phyloP scores from a whole-genome alignment of 1,284 basidiomycete genomes.

The Irpex sp. region DNA sequence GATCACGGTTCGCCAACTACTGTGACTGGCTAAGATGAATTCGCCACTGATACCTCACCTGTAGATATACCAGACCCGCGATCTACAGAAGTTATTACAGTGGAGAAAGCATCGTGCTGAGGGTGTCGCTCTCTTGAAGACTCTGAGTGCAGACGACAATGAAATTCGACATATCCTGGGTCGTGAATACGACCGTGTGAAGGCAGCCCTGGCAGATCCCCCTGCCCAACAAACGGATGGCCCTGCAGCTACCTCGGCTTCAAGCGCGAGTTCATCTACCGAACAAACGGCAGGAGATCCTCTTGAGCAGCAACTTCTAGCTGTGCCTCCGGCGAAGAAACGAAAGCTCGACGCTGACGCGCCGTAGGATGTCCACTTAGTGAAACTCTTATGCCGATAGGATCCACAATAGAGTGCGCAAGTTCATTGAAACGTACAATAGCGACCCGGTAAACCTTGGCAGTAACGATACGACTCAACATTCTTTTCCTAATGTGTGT shows the following conservation, averaged over 20 bases:
- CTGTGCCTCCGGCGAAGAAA: background rate
- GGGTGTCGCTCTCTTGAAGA: background rate
- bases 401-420: background rate
- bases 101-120: background rate
- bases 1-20: no score
- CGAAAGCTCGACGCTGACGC: background rate
- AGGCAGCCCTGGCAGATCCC: background rate
- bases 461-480: no score
- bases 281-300: no score
- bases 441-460: no score
- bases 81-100: background rate
- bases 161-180: background rate
- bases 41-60: background rate
- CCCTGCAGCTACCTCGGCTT: background rate
- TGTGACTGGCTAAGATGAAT: no score
- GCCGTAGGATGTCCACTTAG: background rate
- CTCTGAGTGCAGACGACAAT: slow-evolving; percentile 1
- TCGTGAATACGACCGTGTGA: background rate
- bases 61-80: background rate
- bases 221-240: background rate
- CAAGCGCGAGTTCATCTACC: background rate
- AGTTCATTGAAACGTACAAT: no score
- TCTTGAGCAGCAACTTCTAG: no score
- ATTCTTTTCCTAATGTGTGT: no score
- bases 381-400: background rate